Conservation (phyloP, 1,284 basidiomycete species). For the Ceratobasidium papillatum region DNA sequence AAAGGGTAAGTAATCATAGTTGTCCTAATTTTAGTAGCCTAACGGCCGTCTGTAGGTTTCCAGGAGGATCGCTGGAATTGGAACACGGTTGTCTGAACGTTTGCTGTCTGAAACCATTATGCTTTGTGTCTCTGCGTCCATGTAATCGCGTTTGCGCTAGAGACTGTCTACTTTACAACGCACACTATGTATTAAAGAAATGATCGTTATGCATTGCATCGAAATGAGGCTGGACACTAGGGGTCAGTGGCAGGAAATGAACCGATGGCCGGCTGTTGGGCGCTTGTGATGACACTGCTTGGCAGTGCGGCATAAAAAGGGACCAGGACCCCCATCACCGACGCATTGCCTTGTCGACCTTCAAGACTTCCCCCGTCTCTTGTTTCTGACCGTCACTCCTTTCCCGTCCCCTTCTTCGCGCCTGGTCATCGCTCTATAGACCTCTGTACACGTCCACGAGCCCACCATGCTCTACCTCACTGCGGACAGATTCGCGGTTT, state of each 20-base stretch:
- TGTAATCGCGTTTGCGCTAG: slow-evolving; percentile 15
- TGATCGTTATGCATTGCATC: not conserved
- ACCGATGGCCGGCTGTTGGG: slow-evolving; percentile 20
- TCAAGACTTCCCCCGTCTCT: slow-evolving; percentile 2
- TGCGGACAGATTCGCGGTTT: slow-evolving; percentile 79
- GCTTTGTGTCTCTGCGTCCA: slow-evolving; percentile 21
- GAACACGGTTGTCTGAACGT: slow-evolving; percentile 62
- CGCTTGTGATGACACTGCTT: not conserved
- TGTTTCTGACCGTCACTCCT: slow-evolving; percentile 38
- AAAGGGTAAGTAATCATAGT: slow-evolving; percentile 22
- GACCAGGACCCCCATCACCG: slow-evolving; percentile 36
- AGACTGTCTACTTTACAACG: slow-evolving; percentile 33
- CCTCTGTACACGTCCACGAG: not conserved
- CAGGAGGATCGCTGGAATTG: slow-evolving; percentile 84
- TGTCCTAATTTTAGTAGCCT: not conserved
- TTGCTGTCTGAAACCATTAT: slow-evolving; percentile 7
- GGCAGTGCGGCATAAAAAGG: slow-evolving; percentile 22
- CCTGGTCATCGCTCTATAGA: slow-evolving; percentile 11
- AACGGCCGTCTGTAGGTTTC: slow-evolving; percentile 67
- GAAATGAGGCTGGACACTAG: slow-evolving; percentile 2
- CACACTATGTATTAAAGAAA: slow-evolving; percentile 37
- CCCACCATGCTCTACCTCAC: slow-evolving; percentile 72
- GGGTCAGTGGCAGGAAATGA: not conserved
- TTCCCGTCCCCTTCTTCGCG: slow-evolving; percentile 25
- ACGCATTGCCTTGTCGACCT: slow-evolving; percentile 39